Evolutionary conservation across 768 basidiomycete species (phyloP).

Genomic region (Coprinellus micaceus): DNA sequence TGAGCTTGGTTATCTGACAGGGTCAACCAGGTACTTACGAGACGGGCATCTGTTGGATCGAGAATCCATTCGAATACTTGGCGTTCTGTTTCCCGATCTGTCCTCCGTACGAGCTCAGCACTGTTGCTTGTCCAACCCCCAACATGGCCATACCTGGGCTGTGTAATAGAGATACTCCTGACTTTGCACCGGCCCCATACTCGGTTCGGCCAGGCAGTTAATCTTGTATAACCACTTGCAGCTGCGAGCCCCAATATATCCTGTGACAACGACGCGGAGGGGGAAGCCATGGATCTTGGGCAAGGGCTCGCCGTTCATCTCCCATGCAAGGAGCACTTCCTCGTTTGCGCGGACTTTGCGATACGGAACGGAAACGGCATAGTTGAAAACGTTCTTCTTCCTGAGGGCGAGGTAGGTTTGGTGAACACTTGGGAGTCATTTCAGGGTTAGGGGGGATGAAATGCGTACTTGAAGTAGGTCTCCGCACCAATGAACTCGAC

Average conservation of each 20-base stretch:
- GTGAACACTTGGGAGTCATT: background rate
- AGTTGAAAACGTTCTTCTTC: conserved; percentile 33
- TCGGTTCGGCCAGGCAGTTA: conserved; percentile 46
- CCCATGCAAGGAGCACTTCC: conserved; percentile 51
- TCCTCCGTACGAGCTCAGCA: background rate
- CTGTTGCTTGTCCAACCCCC: no score
- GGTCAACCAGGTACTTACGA: conserved; percentile 38
- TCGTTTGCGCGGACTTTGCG: conserved; percentile 45
- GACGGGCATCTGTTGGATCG: conserved; percentile 56
- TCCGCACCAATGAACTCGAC: conserved; percentile 57
- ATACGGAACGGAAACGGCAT: conserved; percentile 46
- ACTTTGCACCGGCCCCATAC: conserved; percentile 48
- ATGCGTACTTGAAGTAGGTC: conserved; percentile 49
- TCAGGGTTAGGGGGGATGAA: background rate
- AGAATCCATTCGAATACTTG: conserved; percentile 51
- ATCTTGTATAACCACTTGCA: conserved; percentile 53
- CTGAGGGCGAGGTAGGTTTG: conserved; percentile 12
- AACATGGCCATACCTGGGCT: conserved; percentile 40
- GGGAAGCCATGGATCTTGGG: conserved; percentile 52
- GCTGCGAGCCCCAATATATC: conserved; percentile 53
- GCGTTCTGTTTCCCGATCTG: conserved; percentile 52
- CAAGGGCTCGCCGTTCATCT: conserved; percentile 47
- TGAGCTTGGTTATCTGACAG: no score
- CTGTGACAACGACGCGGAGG: conserved; percentile 47
- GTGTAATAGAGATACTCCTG: conserved; percentile 55